Percentiles rank a stretch among this genome's conserved stretches.
Evolutionary conservation across 148 eudicot species (phyloP).

Genomic region (Amaranthus cruentus): DNA sequence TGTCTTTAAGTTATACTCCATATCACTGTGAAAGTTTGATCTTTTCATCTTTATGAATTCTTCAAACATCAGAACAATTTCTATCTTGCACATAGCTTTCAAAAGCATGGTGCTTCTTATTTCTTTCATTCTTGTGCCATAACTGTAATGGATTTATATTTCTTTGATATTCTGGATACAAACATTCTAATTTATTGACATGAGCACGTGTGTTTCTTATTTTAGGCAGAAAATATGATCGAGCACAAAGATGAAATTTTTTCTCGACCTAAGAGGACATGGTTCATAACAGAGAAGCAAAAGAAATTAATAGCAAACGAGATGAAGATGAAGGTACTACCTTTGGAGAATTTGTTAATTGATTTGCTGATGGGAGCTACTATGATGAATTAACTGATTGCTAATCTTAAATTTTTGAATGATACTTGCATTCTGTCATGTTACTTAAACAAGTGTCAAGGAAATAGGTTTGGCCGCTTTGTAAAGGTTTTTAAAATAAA

Average conservation of each 20-base stretch:
- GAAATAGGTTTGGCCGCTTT: too few species aligned
- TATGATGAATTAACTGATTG: neutral
- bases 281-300: conserved; percentile 83
- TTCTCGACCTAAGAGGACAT: conserved; percentile 88
- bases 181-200: conserved; percentile 1
- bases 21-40: neutral
- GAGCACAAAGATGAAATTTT: conserved; percentile 77
- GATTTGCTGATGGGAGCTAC: neutral
- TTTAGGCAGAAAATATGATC: conserved; percentile 90
- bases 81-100: too few species aligned
- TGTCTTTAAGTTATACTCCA: neutral
- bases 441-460: neutral
- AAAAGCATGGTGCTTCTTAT: neutral
- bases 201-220: neutral
- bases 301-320: conserved; percentile 64
- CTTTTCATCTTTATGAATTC: neutral
- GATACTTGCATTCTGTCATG: too few species aligned
- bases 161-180: neutral
- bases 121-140: neutral
- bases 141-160: neutral
- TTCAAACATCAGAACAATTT: neutral
- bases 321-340: conserved; percentile 64
- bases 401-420: neutral
- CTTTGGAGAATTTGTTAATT: neutral
- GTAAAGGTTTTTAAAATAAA: too few species aligned